phyloP scores from a whole-genome alignment of 2,329 filamentous ascomycete species.

The Penicillium sp. region DNA sequence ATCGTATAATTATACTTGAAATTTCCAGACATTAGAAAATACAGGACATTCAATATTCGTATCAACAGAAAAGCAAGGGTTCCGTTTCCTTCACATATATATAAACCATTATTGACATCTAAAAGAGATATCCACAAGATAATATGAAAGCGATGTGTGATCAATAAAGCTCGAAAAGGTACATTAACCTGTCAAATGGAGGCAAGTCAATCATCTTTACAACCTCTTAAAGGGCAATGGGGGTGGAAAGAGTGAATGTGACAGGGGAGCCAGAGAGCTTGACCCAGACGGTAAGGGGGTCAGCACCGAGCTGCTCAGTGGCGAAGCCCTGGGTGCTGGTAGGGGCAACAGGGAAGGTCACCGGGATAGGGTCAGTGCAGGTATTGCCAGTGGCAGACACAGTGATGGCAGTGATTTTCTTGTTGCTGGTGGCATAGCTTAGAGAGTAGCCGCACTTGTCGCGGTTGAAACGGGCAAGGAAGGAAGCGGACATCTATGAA shows the following conservation, averaged over 20 bases:
- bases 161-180: not conserved
- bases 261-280: slow-evolving; percentile 48
- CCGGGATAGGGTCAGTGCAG: slow-evolving; percentile 54
- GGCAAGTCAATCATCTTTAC: not conserved
- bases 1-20: not conserved
- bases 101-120: slow-evolving; percentile 9
- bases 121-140: slow-evolving; percentile 7
- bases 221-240: slow-evolving; percentile 34
- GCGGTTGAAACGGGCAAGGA: slow-evolving; percentile 55
- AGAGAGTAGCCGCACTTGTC: slow-evolving; percentile 55
- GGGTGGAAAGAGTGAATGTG: slow-evolving; percentile 45
- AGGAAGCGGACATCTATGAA: slow-evolving; percentile 46
- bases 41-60: not conserved
- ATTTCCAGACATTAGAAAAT: not conserved
- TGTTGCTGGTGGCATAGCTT: slow-evolving; percentile 46
- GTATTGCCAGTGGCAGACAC: slow-evolving; percentile 52
- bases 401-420: slow-evolving; percentile 53
- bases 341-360: slow-evolving; percentile 53
- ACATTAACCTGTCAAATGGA: not conserved
- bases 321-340: slow-evolving; percentile 47
- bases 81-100: slow-evolving; percentile 1
- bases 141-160: not conserved
- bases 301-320: slow-evolving; percentile 56
- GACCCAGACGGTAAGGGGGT: slow-evolving; percentile 55
- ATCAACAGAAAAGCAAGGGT: not conserved